Base-by-base conservation (phyloP, 768 basidiomycete species). In the Russula brevipes region DNA sequence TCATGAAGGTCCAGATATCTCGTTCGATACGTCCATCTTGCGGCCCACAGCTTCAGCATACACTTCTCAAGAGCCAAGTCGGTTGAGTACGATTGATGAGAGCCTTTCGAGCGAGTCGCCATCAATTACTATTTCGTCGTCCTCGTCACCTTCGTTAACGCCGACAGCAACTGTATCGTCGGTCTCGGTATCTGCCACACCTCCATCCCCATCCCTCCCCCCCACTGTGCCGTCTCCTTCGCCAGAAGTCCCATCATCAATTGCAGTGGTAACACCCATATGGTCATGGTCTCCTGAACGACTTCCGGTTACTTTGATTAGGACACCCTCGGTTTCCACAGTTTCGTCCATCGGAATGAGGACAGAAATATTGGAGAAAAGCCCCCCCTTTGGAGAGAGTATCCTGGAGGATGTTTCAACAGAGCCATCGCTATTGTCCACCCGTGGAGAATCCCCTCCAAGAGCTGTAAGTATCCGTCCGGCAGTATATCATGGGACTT, bases 11-110 rank as follows among this genome's bases (percentile, higher is more conserved):
- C 71, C 69, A 9, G 90, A 91, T 66, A 75, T 69, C 0, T 90
- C 88, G 0, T 86, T 85, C 61, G 90, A 91, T 61, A 89, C 89
- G 0, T 90, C 89, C 0, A 79, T 87, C 71, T 75, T 91, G 70
- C 77, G 86, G 35, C 87, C 89, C 0, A 88, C 81, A 63, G 81
- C 70, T 17, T 69, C 71, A 9, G 51, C 67, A 2, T 59, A 72
- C 45, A 72, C 77, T 2, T 73, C 76, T 19, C 68, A 44, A 31
- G 63, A 65, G 9, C 56, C 50, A 10, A 57, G 49, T 7, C 54
- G 66, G n/a, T 57, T 67, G 35, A 66, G 61, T 41, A 57, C 69
- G 24, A 70, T 72, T 8, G 62, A 65, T 17, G 63, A 64, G 62
- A 69, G 66, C 12, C 42, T 70, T 16, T 68, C 70, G 0, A 66